phyloP scores from a whole-genome alignment of 805 yeast genomes.

The Candida anglica region DNA sequence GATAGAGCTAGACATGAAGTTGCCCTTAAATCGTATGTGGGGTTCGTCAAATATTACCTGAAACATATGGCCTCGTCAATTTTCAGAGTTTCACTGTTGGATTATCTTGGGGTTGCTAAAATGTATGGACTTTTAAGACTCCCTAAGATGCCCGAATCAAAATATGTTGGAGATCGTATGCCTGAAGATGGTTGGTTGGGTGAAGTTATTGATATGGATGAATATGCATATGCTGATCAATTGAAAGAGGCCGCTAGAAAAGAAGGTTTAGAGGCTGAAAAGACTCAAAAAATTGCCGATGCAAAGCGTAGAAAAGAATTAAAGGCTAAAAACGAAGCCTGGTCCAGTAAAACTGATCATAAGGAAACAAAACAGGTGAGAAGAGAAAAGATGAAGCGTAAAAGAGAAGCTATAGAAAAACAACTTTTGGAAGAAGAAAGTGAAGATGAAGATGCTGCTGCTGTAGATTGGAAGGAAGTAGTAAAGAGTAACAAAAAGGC shows the following conservation, averaged over 20 bases:
- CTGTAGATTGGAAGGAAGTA: constrained; percentile 84
- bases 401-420: constrained; percentile 64
- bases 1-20: constrained; percentile 83
- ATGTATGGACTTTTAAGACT: constrained; percentile 77
- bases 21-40: constrained; percentile 77
- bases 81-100: constrained; percentile 68
- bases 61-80: constrained; percentile 88
- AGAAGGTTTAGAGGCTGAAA: constrained; percentile 50
- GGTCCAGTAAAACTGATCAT: constrained; percentile 70
- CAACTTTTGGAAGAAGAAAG: constrained; percentile 42
- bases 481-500: constrained; percentile 63
- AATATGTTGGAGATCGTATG: constrained; percentile 42
- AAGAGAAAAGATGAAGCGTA: constrained; percentile 62
- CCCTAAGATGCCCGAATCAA: constrained; percentile 93
- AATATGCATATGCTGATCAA: constrained; percentile 58
- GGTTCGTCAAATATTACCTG: constrained; percentile 76
- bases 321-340: constrained; percentile 58
- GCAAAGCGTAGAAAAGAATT: constrained; percentile 41
- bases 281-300: constrained; percentile 30
- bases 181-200: constrained; percentile 79
- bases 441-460: constrained; percentile 41
- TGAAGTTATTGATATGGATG: constrained; percentile 61
- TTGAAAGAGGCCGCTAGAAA: constrained; percentile 61
- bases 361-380: constrained; percentile 62
- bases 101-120: constrained; percentile 66